Evolutionary conservation across 169 alveolate genomes (phyloP), one percentile per base, ranked within the genome.

Genomic region (Cystoisospora suis): DNA sequence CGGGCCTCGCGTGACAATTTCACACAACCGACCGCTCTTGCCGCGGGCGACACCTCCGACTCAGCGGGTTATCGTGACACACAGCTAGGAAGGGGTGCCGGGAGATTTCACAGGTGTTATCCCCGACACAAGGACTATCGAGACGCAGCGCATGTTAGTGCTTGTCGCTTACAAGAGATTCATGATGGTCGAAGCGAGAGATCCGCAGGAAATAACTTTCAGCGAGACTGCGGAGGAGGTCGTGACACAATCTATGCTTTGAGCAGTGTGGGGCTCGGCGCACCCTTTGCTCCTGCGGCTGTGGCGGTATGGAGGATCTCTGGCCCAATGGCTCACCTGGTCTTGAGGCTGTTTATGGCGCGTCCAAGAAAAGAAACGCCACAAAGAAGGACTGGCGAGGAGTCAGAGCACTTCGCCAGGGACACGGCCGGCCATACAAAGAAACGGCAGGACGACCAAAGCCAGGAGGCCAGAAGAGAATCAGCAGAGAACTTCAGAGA

Each of bases 261-360:
- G n/a, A 72, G 83, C 56, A 72, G 83, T 32, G 53, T 6, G 32
- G 83, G 56, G 45, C 12, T 20, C 29, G 32, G 38, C 1, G 7
- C 36, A 34, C 3, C 77, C 44, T 72, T 72, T 38, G 36, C 83
- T 12, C 83, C 90, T 23, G 42, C 90, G 5, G 90, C 90, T 0
- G 72, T 86, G 0, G 90, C 90, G 29, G 90, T 86, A 2, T 86
- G 90, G 90, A 36, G 90, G 3, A 38, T 86, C 29, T 56, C 81
- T 2, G 90, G 90, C 7, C 90, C 90, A n/a, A 69, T 86, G 29
- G 81, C 90, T 23, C 69, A 47, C 32, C 34, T 23, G 34, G 69
- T 77, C 70, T 5, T 77, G 87, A 59, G 42, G 34, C 87, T 77
- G 40, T 36, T 77, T n/a, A 42, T 45, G 87, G 87, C 69, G 42